A percentile compares a stretch with the other conserved stretches of the same genome.
Evolutionary conservation across 495 filamentous ascomycete species (phyloP).

Genomic region (Paragyromitra xinjiangensis): DNA sequence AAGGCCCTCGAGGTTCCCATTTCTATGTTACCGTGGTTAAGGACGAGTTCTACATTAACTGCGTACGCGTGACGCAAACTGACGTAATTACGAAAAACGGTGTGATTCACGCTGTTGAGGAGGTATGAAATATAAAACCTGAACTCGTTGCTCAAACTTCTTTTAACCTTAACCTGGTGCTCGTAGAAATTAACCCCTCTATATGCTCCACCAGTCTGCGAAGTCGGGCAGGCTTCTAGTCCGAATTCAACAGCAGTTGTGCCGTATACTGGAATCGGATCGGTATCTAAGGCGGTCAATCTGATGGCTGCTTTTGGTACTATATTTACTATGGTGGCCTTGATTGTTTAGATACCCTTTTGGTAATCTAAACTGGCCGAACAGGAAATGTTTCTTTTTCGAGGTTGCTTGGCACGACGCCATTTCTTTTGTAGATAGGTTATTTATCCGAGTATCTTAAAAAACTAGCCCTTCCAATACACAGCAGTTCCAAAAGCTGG

Average conservation of each 20-base stretch:
- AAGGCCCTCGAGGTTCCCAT: slow-evolving; percentile 36
- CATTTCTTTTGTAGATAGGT: not conserved
- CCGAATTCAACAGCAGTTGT: not conserved
- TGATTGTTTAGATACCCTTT: too few relatives aligned
- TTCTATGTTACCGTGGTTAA: slow-evolving; percentile 51
- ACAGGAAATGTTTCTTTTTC: too few relatives aligned
- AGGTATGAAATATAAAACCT: slow-evolving; percentile 37
- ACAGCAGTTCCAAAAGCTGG: too few relatives aligned
- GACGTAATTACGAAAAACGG: slow-evolving; percentile 60
- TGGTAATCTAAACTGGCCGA: too few relatives aligned
- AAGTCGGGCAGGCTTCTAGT: not conserved
- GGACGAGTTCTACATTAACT: slow-evolving; percentile 57
- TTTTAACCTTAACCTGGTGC: not conserved
- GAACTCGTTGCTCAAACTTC: not conserved
- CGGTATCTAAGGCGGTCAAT: slow-evolving; percentile 49
- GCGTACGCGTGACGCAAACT: slow-evolving; percentile 55
- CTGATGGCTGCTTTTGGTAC: slow-evolving; percentile 27
- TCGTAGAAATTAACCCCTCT: not conserved
- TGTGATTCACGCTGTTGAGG: slow-evolving; percentile 58
- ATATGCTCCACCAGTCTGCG: not conserved
- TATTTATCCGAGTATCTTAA: slow-evolving; percentile 5
- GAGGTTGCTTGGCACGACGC: too few relatives aligned
- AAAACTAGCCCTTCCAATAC: not conserved
- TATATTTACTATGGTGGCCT: not conserved
- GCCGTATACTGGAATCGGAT: slow-evolving; percentile 42